Base-by-base conservation (phyloP, 495 filamentous ascomycete species). In the Cercophora sp. region DNA sequence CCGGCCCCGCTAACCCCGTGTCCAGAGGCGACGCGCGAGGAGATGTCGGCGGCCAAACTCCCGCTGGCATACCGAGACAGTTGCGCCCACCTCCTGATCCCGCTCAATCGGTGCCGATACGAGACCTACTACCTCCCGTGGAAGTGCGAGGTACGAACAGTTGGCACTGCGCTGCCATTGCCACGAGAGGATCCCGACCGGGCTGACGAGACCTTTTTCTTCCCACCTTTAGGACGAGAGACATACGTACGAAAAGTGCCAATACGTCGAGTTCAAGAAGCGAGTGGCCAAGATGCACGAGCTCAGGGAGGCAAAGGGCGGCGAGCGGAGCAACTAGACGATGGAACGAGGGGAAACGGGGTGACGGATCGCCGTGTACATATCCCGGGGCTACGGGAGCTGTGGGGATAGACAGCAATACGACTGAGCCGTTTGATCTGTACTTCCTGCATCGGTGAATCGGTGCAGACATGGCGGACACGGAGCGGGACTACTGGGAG, bases 201-300 rank as follows among this genome's bases (percentile, higher is more conserved):
- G n/a, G n/a, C n/a, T n/a, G n/a, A n/a, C n/a, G n/a, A n/a, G n/a
- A n/a, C n/a, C n/a, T n/a, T n/a, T n/a, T n/a, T n/a, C n/a, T n/a
- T n/a, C n/a, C n/a, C n/a, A n/a, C 42, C 5, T 51, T 47, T 61
- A 96, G 93, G 80, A 87, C 65, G 93, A 98, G 78, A 79, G 93
- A 78, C 93, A 98, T 72, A 84, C 80, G 63, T 98, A 98, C 76
- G 93, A 98, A 66, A 97, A 96, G 70, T 98, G 93, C 83, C 93
- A 98, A 63, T 98, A 98, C 75, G 86, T 85, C 34, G 93, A 96
- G 67, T 98, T 98, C 80, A 96, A 95, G 84, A 91, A 90, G 79
- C 86, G 93, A 26, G 93, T 98, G 51, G 87, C 87, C 52, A 96
- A 94, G 84, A 98, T 98, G 94, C 83, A 96, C 62, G 93, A 98